Conservation (phyloP, 805 yeast genomes). For the Saitoella complicata region DNA sequence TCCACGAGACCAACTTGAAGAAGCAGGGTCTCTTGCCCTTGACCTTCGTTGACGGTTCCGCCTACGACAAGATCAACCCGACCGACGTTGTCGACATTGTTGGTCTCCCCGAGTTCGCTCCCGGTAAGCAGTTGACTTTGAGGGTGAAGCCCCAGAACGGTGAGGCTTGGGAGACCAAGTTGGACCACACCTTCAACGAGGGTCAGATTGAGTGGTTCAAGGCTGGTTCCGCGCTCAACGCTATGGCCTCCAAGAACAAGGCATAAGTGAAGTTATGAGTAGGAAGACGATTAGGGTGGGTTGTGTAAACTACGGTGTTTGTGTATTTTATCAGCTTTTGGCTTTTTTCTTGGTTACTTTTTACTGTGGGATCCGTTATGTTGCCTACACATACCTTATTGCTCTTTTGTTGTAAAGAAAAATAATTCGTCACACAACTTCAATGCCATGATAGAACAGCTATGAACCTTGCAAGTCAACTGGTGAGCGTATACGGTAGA, state of each 20-base stretch:
- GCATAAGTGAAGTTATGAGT: not conserved
- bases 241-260: constrained; percentile 43
- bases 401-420: too few relatives aligned
- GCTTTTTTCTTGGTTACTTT: too few relatives aligned
- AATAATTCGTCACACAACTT: too few relatives aligned
- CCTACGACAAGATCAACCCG: constrained; percentile 63
- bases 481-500: too few relatives aligned
- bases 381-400: too few relatives aligned
- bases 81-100: constrained; percentile 68
- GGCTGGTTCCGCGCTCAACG: constrained; percentile 97
- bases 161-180: constrained; percentile 71
- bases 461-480: too few relatives aligned
- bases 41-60: constrained; percentile 77
- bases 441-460: too few relatives aligned
- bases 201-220: constrained; percentile 99
- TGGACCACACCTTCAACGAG: constrained; percentile 87
- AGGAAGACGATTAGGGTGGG: too few relatives aligned
- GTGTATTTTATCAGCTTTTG: too few relatives aligned
- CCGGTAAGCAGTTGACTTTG: constrained; percentile 78
- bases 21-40: constrained; percentile 96
- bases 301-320: too few relatives aligned
- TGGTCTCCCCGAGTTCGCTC: constrained; percentile 46
- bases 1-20: constrained; percentile 93
- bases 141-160: constrained; percentile 62
- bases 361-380: too few relatives aligned